Evolutionary conservation across 192 early-diverging fungal genomes (phyloP), one percentile per base, ranked within the genome.

Genomic region (Jimgerdemannia lactiflua): DNA sequence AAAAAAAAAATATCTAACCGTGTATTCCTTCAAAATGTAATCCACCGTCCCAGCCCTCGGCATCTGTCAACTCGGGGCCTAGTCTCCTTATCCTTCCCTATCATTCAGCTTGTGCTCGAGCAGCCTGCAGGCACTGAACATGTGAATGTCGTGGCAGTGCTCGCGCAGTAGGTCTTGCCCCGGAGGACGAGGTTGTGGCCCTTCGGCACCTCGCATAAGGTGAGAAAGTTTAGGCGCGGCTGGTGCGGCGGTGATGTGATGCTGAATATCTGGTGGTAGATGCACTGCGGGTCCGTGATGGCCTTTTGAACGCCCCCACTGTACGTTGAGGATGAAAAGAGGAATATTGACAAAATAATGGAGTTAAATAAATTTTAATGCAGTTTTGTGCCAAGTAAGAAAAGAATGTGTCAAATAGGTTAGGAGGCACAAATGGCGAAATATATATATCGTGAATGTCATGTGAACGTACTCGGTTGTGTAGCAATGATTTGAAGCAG

Each of bases 251-350:
- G 92, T 14, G 94, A 92, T 19, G 91, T 91, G 67, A 95, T 86
- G 20, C 92, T 93, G 54, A 92, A 86, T 42, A 88, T 88, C 54
- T 92, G 86, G 43, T 90, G 88, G 70, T 89, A 88, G 44, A 93
- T 91, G 72, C 93, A 93, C 54, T 86, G 84, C 11, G 92, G 90
- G 76, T 91, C 86, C 63, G 87, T 80, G 75, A 94, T 80, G 3
- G 90, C 92, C 75, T 94, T 91, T 67, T 89, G 88, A 4, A 91
- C 93, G 39, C 93, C 93, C n/a, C 90, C 91, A 94, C 83, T 90
- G 80, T 69, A 14, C 6, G 14, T 59, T 14, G 49, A 59, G 29
- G 29, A 29, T 29, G 29, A 29, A 29, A 29, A 29, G 29, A 29
- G 29, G 29, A 29, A 29, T 29, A 29, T 29, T 29, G 29, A 29